Conservation (phyloP, 331 rosid species). For the Malus hybrid region DNA sequence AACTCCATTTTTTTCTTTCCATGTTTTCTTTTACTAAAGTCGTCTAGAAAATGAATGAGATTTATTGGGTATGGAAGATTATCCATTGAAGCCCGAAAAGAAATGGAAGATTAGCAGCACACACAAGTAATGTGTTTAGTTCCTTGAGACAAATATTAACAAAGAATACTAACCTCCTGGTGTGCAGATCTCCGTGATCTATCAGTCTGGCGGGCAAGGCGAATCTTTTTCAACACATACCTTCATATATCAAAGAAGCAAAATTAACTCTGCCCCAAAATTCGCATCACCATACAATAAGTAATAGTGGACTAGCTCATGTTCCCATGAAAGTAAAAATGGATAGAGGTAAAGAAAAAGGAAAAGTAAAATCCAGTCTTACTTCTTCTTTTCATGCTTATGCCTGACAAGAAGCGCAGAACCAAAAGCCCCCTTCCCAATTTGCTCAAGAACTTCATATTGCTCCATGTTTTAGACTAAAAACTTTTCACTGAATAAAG, state of each 20-base stretch:
- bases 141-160: not conserved
- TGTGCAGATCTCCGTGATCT: slow-evolving; percentile 97
- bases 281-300: not conserved
- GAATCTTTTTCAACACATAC: slow-evolving; percentile 93
- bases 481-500: slow-evolving; percentile 28
- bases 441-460: slow-evolving; percentile 94
- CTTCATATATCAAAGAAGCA: slow-evolving; percentile 22
- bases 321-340: slow-evolving; percentile 6
- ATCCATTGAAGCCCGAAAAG: not conserved
- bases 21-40: not conserved
- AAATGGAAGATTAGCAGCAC: not conserved
- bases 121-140: not conserved
- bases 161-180: slow-evolving; percentile 67
- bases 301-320: not conserved
- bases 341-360: not conserved
- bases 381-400: slow-evolving; percentile 98
- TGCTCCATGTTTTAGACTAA: slow-evolving; percentile 64
- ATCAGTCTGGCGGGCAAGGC: slow-evolving; percentile 98
- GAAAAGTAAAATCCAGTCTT: slow-evolving; percentile 30
- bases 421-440: slow-evolving; percentile 97
- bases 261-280: slow-evolving; percentile 6
- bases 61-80: not conserved
- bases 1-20: not conserved
- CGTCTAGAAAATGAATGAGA: not conserved
- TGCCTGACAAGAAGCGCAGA: slow-evolving; percentile 99